Evolutionary conservation across 2,329 filamentous ascomycete genomes (phyloP), one percentile per base, ranked within the genome.

Genomic region (Thielaviopsis euricoi): DNA sequence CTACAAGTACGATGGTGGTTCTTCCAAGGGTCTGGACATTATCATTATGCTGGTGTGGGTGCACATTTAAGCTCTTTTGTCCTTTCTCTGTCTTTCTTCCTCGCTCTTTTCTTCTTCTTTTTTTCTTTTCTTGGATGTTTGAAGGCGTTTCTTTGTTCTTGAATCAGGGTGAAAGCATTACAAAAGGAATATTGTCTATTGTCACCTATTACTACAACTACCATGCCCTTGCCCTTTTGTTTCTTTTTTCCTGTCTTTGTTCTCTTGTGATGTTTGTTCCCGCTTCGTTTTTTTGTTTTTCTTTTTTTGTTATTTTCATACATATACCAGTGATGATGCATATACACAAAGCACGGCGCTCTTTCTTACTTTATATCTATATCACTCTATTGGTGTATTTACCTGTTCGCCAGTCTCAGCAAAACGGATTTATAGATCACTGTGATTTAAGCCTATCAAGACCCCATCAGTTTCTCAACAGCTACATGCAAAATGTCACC

Each of bases 21-120:
- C 83, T 69, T 73, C 70, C 65, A 84, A 83, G 73, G 82, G 82
- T 43, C 75, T 86, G 70, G 82, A 86, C 64, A 79, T 86, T 55
- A 81, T 86, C 58, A 76, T 86, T 65, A 84, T 82, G 73, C 74
- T 86, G 64, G 87, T 90, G 68, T 93, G 87, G 87, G 81, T 93
- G 64, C 82, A 79, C 53, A 76, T 86, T 64, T 85, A 73, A 69
- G 66, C 25, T 13, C 13, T 13, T 13, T 13, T 40, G 5, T 40
- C 15, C 12, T 33, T 6, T 12, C 12, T 12, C 6, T 26, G 15
- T 26, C 48, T 48, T 22, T 13, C 48, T 25, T 55, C 19, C 23
- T 17, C 22, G 23, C 48, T 21, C 10, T 48, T 55, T 48, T 43
- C 22, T 48, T 55, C 48, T 40, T 5, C 37, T 40, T 17, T 40